Conservation (phyloP, 75 land plant species). For the Adiantum capillusveneris region DNA sequence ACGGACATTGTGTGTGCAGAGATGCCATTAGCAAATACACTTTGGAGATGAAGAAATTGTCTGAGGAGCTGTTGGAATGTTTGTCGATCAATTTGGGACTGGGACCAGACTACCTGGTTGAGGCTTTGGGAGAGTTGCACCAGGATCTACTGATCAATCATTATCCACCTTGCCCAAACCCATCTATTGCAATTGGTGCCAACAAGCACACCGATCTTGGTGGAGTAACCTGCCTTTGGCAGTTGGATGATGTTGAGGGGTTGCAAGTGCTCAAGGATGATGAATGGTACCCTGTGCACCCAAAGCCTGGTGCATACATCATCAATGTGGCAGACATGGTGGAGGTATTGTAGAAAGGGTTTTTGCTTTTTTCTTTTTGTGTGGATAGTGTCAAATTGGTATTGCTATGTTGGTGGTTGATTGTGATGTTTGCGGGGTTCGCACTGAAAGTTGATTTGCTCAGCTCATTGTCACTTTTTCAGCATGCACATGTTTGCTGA, state of each 20-base stretch:
- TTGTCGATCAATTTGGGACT: slow-evolving; percentile 52
- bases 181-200: slow-evolving; percentile 39
- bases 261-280: slow-evolving; percentile 58
- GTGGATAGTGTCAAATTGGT: neutral
- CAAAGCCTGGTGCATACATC: slow-evolving; percentile 30
- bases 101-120: slow-evolving; percentile 25
- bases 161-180: slow-evolving; percentile 53
- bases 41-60: slow-evolving; percentile 38
- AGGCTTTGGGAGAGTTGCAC: slow-evolving; percentile 34
- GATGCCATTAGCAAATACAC: slow-evolving; percentile 50
- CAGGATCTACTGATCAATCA: slow-evolving; percentile 10
- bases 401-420: neutral
- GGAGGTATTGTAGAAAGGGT: slow-evolving; percentile 29
- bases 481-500: too few species aligned
- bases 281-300: slow-evolving; percentile 49
- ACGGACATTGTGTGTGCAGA: slow-evolving; percentile 25
- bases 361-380: neutral
- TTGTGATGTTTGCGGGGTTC: neutral
- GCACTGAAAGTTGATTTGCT: too few species aligned
- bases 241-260: slow-evolving; percentile 51
- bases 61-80: slow-evolving; percentile 50
- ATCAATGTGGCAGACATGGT: slow-evolving; percentile 63
- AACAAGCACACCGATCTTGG: slow-evolving; percentile 65
- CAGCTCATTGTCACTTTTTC: too few species aligned
- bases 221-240: slow-evolving; percentile 52